Evolutionary conservation across 257 asterid genomes (phyloP), one percentile per base, ranked within the genome.

Genomic region (Leonotis leonurus): DNA sequence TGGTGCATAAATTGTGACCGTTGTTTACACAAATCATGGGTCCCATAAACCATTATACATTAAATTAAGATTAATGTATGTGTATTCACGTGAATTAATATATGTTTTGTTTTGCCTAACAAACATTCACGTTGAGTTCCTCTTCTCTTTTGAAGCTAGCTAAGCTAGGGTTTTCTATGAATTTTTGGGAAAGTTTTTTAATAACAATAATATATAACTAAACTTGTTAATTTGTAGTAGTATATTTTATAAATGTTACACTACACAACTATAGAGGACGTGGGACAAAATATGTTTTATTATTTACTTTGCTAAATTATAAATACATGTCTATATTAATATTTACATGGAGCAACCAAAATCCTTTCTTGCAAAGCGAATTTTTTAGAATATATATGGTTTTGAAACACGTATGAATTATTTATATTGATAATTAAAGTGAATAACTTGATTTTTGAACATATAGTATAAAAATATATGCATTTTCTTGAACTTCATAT

Each of bases 11-110:
- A 26, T 55, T n/a, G 26, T 46, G 72, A 64, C 69, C 69, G 40
- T 54, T 67, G 74, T 59, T 66, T 27, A 65, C 67, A 78, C 8
- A 39, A 40, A 52, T 49, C 41, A 17, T 67, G 77, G 73, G 80
- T 22, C 70, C 78, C 76, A 68, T n/a, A 57, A 29, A 78, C 29
- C 59, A 60, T 26, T 5, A 14, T 22, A 46, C 3, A 21, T n/a
- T n/a, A n/a, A n/a, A n/a, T n/a, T n/a, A n/a, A n/a, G n/a, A n/a
- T n/a, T 14, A 21, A n/a, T 16, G 49, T 14, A 43, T 40, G 46
- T 71, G 32, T 46, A 50, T 73, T 73, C 84, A 75, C 81, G 83
- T 78, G 87, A 78, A 80, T n/a, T n/a, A n/a, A n/a, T n/a, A n/a
- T n/a, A n/a, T n/a, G n/a, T n/a, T n/a, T n/a, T 72, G 83, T 77